Evolutionary conservation across 1,284 basidiomycete genomes (phyloP).

Genomic region (Trametes hirsuta): DNA sequence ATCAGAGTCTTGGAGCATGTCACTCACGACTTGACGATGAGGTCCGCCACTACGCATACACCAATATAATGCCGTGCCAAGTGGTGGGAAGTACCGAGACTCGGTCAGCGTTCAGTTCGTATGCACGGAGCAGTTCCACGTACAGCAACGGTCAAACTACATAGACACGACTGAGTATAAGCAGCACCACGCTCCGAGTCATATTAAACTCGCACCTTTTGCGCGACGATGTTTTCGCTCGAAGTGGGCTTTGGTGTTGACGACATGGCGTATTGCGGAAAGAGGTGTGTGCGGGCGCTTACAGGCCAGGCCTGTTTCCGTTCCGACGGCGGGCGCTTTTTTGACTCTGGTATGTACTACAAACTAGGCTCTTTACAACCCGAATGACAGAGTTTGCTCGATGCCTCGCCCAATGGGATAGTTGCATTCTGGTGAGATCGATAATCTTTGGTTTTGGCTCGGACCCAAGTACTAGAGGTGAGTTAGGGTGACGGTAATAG

Average conservation of each 20-base stretch:
- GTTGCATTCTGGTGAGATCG: background rate
- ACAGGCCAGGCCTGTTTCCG: background rate
- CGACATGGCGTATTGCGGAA: slow-evolving; percentile 45
- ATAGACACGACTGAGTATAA: background rate
- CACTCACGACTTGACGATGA: slow-evolving; percentile 77
- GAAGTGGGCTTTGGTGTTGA: slow-evolving; percentile 60
- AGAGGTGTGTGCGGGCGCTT: slow-evolving; percentile 20
- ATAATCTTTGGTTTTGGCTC: background rate
- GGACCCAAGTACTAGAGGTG: background rate
- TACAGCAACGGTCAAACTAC: slow-evolving; percentile 92
- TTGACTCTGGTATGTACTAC: too few species aligned
- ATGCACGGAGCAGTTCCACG: slow-evolving; percentile 40
- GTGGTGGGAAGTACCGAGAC: background rate
- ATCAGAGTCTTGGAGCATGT: slow-evolving; percentile 16
- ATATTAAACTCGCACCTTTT: slow-evolving; percentile 64
- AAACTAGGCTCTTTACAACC: too few species aligned
- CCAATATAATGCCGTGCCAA: background rate
- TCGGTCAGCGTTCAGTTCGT: background rate
- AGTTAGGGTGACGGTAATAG: background rate
- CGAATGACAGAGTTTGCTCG: too few species aligned
- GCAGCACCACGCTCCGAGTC: too few species aligned
- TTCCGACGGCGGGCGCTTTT: background rate
- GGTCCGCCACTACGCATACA: slow-evolving; percentile 65
- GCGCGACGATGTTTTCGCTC: slow-evolving; percentile 84
- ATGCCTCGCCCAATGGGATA: background rate